These are phyloP conservation scores for Aspergillus costaricaensis DNA, from an alignment of 2,329 filamentous ascomycete genomes.

Conservation along the genomic window DNA sequence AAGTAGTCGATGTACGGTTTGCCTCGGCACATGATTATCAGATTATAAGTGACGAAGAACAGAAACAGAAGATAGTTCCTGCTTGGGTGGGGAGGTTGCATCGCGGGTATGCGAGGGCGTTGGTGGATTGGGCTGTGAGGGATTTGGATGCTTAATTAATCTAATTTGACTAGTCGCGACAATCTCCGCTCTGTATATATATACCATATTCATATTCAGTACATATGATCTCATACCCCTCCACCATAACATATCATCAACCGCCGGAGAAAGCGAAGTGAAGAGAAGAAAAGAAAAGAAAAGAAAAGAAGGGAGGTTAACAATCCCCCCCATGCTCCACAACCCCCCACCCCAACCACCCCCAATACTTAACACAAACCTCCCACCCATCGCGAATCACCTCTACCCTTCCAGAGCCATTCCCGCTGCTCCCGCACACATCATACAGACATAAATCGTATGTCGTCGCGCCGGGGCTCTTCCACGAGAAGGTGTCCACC, in stretches of 20 bases:
- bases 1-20: slow-evolving; percentile 31
- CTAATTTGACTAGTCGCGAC: too few species aligned
- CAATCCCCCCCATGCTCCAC: slow-evolving; percentile 17
- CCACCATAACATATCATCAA: too few species aligned
- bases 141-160: slow-evolving; percentile 13
- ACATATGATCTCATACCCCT: too few species aligned
- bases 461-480: slow-evolving; percentile 20
- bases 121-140: slow-evolving; percentile 27
- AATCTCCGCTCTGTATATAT: background rate
- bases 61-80: slow-evolving; percentile 28
- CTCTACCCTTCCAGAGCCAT: background rate
- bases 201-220: background rate
- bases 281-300: too few species aligned
- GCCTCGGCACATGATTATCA: slow-evolving; percentile 32
- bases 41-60: slow-evolving; percentile 20
- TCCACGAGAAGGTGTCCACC: slow-evolving; percentile 30
- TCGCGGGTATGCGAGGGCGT: slow-evolving; percentile 28
- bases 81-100: slow-evolving; percentile 26
- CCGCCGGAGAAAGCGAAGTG: too few species aligned
- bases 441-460: slow-evolving; percentile 29
- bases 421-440: slow-evolving; percentile 3
- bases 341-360: slow-evolving; percentile 25
- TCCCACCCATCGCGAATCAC: slow-evolving; percentile 27
- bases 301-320: background rate
- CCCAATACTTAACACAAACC: slow-evolving; percentile 27